Evolutionary conservation across 1,139 yeast species (phyloP).

Genomic region (Barnettozyma hawaiiensis): DNA sequence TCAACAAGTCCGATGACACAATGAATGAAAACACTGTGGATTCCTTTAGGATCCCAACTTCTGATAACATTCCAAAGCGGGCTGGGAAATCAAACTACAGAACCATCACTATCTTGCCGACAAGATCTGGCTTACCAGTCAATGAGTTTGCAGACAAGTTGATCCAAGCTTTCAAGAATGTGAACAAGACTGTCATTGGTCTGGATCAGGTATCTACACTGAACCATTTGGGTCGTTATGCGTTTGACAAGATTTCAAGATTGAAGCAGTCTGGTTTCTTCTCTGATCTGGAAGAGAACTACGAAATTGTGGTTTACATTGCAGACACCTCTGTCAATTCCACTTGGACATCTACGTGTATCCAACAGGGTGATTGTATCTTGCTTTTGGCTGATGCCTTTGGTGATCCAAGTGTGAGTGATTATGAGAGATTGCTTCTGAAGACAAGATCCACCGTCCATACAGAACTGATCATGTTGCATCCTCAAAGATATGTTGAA

Average conservation of each 20-base stretch:
- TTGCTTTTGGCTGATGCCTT: conserved; percentile 65
- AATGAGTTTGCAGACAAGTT: conserved; percentile 75
- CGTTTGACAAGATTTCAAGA: conserved; percentile 83
- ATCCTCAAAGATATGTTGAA: conserved; percentile 72
- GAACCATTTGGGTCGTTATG: conserved; percentile 81
- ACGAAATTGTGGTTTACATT: conserved; percentile 79
- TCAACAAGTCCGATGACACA: conserved; percentile 34
- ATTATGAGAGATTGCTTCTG: conserved; percentile 70
- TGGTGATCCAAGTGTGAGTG: conserved; percentile 70
- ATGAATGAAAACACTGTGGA: conserved; percentile 18
- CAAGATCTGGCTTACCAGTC: conserved; percentile 75
- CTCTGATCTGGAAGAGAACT: conserved; percentile 85
- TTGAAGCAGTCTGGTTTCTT: conserved; percentile 84
- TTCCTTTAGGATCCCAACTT: conserved; percentile 29
- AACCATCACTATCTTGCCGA: conserved; percentile 81
- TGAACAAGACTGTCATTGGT: conserved; percentile 69
- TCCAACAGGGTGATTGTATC: conserved; percentile 91
- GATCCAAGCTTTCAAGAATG: conserved; percentile 61
- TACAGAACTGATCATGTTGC: conserved; percentile 80
- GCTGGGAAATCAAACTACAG: conserved; percentile 44
- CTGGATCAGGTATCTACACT: conserved; percentile 79
- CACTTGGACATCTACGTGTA: conserved; percentile 88
- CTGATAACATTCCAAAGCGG: conserved; percentile 10
- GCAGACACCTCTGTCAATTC: conserved; percentile 83
- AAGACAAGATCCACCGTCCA: conserved; percentile 81